A percentile compares a stretch with the other conserved stretches of the same genome.
Evolutionary conservation across 164 flowering plant genomes (phyloP).

Genomic region (Umbellularia californica): DNA sequence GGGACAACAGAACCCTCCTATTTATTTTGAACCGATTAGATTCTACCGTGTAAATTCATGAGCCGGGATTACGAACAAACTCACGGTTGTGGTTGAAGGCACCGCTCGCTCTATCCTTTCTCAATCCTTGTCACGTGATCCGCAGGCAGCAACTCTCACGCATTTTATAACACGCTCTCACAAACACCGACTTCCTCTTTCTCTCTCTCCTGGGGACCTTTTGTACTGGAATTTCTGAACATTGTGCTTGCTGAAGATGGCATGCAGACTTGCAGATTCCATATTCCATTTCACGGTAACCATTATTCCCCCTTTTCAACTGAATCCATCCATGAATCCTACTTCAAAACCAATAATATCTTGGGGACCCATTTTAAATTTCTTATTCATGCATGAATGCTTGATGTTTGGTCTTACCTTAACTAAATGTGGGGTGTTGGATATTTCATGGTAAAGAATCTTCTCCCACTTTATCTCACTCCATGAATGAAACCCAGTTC

Average conservation of each 20-base stretch:
- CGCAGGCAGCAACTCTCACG: background rate
- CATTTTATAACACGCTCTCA: background rate
- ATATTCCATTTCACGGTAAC: conserved; percentile 36
- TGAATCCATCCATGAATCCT: background rate
- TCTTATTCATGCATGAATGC: no score
- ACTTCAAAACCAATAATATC: background rate
- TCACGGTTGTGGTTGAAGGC: no score
- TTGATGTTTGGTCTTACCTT: background rate
- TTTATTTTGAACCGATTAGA: no score
- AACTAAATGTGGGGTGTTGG: no score
- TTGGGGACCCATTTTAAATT: no score
- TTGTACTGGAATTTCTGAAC: conserved; percentile 9
- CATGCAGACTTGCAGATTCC: conserved; percentile 52
- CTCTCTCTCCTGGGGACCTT: conserved; percentile 7
- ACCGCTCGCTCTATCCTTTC: background rate
- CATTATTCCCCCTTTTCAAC: background rate
- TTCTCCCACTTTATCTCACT: background rate
- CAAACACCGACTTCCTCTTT: background rate
- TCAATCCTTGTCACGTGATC: background rate
- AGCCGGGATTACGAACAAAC: no score
- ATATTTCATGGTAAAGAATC: no score
- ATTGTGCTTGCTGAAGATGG: conserved; percentile 45
- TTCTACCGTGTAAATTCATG: no score
- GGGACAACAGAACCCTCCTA: no score
- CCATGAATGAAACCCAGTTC: background rate